These are phyloP conservation scores for Trypethelium eluteriae DNA, from an alignment of 495 filamentous ascomycete species.

Conservation along the genomic window DNA sequence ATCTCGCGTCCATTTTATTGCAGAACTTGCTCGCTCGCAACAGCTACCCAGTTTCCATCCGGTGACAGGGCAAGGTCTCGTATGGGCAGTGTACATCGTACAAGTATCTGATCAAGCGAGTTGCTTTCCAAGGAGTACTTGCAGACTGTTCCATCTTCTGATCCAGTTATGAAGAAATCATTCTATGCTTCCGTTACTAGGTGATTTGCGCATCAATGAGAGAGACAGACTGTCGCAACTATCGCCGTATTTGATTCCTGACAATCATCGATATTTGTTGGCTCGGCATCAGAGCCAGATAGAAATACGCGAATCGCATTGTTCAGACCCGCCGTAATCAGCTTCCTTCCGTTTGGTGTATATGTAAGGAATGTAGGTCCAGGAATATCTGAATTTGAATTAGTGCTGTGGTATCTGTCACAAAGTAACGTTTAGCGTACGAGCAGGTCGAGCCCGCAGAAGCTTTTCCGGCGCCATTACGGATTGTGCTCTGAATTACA, in stretches of 20 bases:
- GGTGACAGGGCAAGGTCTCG: slow-evolving; percentile 77
- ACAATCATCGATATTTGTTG: slow-evolving; percentile 79
- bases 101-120: slow-evolving; percentile 66
- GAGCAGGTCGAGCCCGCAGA: slow-evolving; percentile 42
- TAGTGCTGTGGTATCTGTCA: neutral
- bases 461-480: slow-evolving; percentile 30
- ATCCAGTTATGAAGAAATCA: slow-evolving; percentile 75
- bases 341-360: slow-evolving; percentile 58
- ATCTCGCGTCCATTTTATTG: neutral
- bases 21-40: slow-evolving; percentile 74
- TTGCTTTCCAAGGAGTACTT: slow-evolving; percentile 74
- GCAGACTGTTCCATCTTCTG: slow-evolving; percentile 89
- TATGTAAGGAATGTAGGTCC: slow-evolving; percentile 60
- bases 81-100: slow-evolving; percentile 73
- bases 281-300: slow-evolving; percentile 83
- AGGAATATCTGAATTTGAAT: slow-evolving; percentile 48
- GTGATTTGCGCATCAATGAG: slow-evolving; percentile 13
- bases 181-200: slow-evolving; percentile 43
- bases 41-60: slow-evolving; percentile 80
- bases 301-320: slow-evolving; percentile 84
- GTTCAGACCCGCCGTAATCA: slow-evolving; percentile 84
- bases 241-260: slow-evolving; percentile 72
- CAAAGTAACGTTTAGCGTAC: slow-evolving; percentile 28
- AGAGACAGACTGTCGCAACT: slow-evolving; percentile 54
- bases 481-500: neutral